Base-by-base conservation (phyloP, 768 basidiomycete species). In the Holtermanniella nyarrowii region DNA sequence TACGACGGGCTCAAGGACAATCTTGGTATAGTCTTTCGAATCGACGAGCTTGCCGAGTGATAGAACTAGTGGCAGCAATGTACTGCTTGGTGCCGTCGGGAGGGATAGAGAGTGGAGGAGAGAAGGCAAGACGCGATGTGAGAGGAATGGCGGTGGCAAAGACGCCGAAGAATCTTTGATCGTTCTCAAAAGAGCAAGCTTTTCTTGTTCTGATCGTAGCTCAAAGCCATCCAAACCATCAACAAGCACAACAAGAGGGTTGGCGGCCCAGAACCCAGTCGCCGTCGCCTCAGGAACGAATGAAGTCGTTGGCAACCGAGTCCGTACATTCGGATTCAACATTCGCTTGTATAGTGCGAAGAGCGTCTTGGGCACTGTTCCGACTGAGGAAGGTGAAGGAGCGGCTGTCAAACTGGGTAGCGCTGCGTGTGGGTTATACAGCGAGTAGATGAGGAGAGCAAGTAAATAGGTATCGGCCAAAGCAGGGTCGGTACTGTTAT, bases 391-490 rank as follows among this genome's bases (percentile, higher is more conserved):
- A n/a, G 81, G 75, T n/a, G 79, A 74, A 78, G 80, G 69, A 84
- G 86, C 5, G 83, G 89, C 0, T 81, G 83, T 42, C 80, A 79
- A 23, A 75, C 74, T 2, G 82, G 84, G 84, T 4, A 78, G 76
- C 10, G 84, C 83, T n/a, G 80, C 78, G 0, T 77, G 74, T 1
- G 88, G 86, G 70, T 96, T 97, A 77, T 96, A 97, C 14, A 89
- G 77, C 11, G 80, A 74, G 71, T 89, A 85, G 22, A 93, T 76
- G 46, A 97, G 78, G 7, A 97, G 75, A 16, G 89, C 90, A 7
- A 97, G 78, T 1, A 85, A 81, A 69, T 96, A 97, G 11, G 85
- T 80, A 71, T 99, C 95, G 52, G 83, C 78, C 11, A 80, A 80
- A 41, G 84, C 76, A 5, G 82, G 75, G 55, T 77, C 77, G 39